Evolutionary conservation across 352 stramenopile genomes (phyloP), one percentile per base, ranked within the genome.

Genomic region (Phytophthora fragariaefolia): DNA sequence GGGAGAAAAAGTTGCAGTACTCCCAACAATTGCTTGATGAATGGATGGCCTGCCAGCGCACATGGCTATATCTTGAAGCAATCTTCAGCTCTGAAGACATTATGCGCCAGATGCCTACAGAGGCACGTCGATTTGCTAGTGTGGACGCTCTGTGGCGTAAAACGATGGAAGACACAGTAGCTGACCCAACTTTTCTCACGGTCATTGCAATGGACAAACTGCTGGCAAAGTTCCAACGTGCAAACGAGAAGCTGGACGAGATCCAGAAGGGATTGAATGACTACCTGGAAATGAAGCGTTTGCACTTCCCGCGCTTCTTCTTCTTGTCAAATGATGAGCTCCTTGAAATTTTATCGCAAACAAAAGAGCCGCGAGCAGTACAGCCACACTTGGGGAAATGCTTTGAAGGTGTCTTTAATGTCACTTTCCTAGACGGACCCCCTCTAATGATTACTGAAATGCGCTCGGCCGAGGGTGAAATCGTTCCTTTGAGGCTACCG

Each of bases 41-140:
- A 66, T 98, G 92, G 92, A 97, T 98, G 74, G 84, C 64, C 4
- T 98, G 91, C 54, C 96, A 98, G 74, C 83, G 93, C 26, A 98
- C 93, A 50, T 98, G 96, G 96, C 79, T 98, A 27, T 98, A 98
- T 65, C 82, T 99, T 6, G 94, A 98, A 73, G 93, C 96, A 4
- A 98, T 98, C 49, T 98, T 99, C 66, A 95, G 85, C 56, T 97
- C 87, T 1, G 92, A 98, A 38, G 96, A 98, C 60, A 98, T 98
- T 46, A 97, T 98, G 91, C 79, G 94, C 10, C 95, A 98, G 78
- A 97, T 98, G 83, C 95, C 95, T 4, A 97, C 91, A 0, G 93
- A 98, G 51, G 90, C 90, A 2, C 75, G 90, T 32, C 84, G 91
- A 0, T 98, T 98, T 67, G 90, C 88, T 5, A 93, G 83, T 34